These are phyloP conservation scores for Plasmodium adleri DNA, from an alignment of 169 alveolate species.

Conservation along the genomic window DNA sequence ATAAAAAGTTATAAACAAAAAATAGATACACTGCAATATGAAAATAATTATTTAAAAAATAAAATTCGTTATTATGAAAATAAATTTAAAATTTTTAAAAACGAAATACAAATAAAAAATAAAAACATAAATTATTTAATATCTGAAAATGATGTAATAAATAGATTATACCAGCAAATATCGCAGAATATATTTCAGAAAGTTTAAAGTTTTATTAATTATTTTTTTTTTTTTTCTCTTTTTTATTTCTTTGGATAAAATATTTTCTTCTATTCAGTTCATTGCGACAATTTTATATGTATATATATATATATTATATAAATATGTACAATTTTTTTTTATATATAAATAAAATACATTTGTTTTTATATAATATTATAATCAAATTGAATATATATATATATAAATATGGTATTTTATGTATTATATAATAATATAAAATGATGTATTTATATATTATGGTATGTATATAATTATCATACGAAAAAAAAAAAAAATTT, in stretches of 20 bases:
- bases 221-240: not conserved
- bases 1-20: constrained; percentile 40
- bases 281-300: too few relatives aligned
- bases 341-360: too few relatives aligned
- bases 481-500: not conserved
- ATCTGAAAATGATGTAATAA: constrained; percentile 30
- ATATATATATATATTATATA: too few relatives aligned
- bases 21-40: constrained; percentile 35
- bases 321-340: too few relatives aligned
- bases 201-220: not conserved
- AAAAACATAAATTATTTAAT: constrained; percentile 27
- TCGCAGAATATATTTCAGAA: not conserved
- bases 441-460: too few relatives aligned
- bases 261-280: not conserved
- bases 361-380: too few relatives aligned
- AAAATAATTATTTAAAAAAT: constrained; percentile 40
- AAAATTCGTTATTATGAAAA: constrained; percentile 22
- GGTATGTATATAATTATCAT: too few relatives aligned
- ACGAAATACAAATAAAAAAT: constrained; percentile 36
- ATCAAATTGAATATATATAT: too few relatives aligned
- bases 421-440: too few relatives aligned
- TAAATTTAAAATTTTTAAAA: constrained; percentile 17
- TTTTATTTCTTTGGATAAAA: not conserved
- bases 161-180: constrained; percentile 35
- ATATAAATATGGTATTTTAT: too few relatives aligned